Conservation (phyloP, 352 stramenopile genomes). For the Phytophthora pistaciae region DNA sequence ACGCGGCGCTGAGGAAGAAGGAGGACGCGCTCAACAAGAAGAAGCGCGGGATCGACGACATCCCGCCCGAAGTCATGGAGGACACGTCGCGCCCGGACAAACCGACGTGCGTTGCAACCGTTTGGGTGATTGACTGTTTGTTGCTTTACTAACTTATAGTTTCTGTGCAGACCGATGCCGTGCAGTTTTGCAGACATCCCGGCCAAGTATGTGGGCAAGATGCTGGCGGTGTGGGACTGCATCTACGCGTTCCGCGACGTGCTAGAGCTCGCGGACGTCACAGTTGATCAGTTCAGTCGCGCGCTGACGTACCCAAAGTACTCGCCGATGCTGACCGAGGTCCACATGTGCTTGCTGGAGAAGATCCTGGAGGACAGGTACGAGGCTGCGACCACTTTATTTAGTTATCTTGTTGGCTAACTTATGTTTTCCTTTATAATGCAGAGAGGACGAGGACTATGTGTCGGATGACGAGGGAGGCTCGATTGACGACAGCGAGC, state of each 20-base stretch:
- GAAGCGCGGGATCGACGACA: slow-evolving; percentile 66
- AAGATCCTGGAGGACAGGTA: slow-evolving; percentile 79
- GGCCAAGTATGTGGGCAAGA: slow-evolving; percentile 49
- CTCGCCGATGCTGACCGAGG: slow-evolving; percentile 69
- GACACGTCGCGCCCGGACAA: slow-evolving; percentile 53
- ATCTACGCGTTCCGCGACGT: slow-evolving; percentile 79
- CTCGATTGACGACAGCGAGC: slow-evolving; percentile 82
- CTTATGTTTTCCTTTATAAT: neutral
- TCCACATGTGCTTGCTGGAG: slow-evolving; percentile 89
- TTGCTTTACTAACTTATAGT: slow-evolving; percentile 5
- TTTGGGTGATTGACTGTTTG: neutral
- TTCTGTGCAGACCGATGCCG: slow-evolving; percentile 48
- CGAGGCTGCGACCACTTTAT: neutral
- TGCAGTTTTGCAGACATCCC: slow-evolving; percentile 70
- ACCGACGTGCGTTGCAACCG: slow-evolving; percentile 60
- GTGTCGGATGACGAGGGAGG: slow-evolving; percentile 81
- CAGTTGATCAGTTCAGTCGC: slow-evolving; percentile 70
- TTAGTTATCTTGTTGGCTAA: neutral
- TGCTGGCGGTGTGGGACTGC: slow-evolving; percentile 84
- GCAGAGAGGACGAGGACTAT: slow-evolving; percentile 86
- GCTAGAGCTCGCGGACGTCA: slow-evolving; percentile 65
- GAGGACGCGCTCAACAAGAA: slow-evolving; percentile 89
- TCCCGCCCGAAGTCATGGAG: slow-evolving; percentile 49
- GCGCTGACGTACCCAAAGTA: slow-evolving; percentile 55
- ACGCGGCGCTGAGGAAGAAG: slow-evolving; percentile 75